Percentiles rank a stretch among this genome's conserved stretches.
phyloP scores from a whole-genome alignment of 805 yeast genomes.

The Ogataea salicorniae region DNA sequence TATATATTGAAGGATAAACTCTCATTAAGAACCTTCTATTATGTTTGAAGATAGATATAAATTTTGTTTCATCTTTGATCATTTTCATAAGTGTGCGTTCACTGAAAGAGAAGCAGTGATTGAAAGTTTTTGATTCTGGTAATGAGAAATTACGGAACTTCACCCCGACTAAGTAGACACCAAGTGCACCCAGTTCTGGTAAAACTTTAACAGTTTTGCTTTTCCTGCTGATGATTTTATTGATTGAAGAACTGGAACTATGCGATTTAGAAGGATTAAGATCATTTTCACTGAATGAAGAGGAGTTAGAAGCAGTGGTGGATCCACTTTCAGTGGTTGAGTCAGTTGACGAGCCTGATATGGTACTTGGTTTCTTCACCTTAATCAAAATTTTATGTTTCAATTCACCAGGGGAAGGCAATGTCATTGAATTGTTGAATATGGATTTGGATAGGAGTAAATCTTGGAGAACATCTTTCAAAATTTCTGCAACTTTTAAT shows the following conservation, averaged over 20 bases:
- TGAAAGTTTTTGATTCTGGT: slow-evolving; percentile 75
- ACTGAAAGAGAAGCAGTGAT: slow-evolving; percentile 83
- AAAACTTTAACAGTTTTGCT: slow-evolving; percentile 24
- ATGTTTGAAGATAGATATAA: slow-evolving; percentile 62
- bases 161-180: slow-evolving; percentile 67
- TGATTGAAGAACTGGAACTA: slow-evolving; percentile 11
- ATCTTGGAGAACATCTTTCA: slow-evolving; percentile 58
- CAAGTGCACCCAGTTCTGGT: slow-evolving; percentile 51
- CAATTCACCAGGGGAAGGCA: slow-evolving; percentile 74
- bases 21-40: slow-evolving; percentile 73
- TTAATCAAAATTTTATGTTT: slow-evolving; percentile 72
- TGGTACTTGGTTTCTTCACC: slow-evolving; percentile 50
- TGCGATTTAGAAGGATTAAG: slow-evolving; percentile 1
- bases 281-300: slow-evolving; percentile 29
- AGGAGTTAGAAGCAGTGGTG: slow-evolving; percentile 26
- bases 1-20: slow-evolving; percentile 76
- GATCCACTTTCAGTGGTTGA: slow-evolving; percentile 6
- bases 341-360: slow-evolving; percentile 9
- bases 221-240: slow-evolving; percentile 18
- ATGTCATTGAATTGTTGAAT: slow-evolving; percentile 16
- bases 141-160: slow-evolving; percentile 78
- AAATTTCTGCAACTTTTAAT: slow-evolving; percentile 42
- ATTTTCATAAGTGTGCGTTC: slow-evolving; percentile 64
- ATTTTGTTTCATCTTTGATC: slow-evolving; percentile 55
- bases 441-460: slow-evolving; percentile 41